phyloP scores from a whole-genome alignment of 2,329 filamentous ascomycete species.

The Neophaeococcomyces aloes region DNA sequence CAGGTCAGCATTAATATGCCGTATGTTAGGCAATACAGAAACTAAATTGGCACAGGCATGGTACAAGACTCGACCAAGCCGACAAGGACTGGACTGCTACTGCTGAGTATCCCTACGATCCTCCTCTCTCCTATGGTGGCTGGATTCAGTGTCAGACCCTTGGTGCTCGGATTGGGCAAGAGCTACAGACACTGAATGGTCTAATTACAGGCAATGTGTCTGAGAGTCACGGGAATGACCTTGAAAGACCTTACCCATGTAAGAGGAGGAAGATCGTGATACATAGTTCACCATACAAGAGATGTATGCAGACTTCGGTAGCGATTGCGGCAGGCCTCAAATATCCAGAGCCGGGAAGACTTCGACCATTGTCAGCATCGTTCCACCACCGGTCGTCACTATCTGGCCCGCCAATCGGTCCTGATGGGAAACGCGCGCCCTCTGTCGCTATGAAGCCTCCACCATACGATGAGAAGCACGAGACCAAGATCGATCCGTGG shows the following conservation, averaged over 20 bases:
- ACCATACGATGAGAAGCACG: neutral
- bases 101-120: constrained; percentile 88
- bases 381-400: constrained; percentile 19
- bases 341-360: constrained; percentile 27
- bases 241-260: constrained; percentile 10
- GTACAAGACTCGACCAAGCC: constrained; percentile 83
- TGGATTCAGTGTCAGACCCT: constrained; percentile 79
- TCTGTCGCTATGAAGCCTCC: neutral
- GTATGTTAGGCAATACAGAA: neutral
- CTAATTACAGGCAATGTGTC: neutral
- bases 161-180: constrained; percentile 70
- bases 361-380: constrained; percentile 19
- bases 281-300: constrained; percentile 85
- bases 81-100: constrained; percentile 92
- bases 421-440: constrained; percentile 6
- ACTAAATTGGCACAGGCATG: constrained; percentile 52
- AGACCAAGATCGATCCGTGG: constrained; percentile 76
- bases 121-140: constrained; percentile 86
- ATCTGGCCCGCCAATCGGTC: constrained; percentile 12
- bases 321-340: constrained; percentile 76
- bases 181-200: constrained; percentile 46
- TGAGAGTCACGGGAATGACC: constrained; percentile 16
- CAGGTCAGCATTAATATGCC: constrained; percentile 24
- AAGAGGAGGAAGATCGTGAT: constrained; percentile 61
- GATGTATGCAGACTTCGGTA: constrained; percentile 86